Percentiles rank a stretch among this genome's conserved stretches.
Evolutionary conservation across 345 rosid genomes (phyloP).

Genomic region (Eucalyptus polybractea): DNA sequence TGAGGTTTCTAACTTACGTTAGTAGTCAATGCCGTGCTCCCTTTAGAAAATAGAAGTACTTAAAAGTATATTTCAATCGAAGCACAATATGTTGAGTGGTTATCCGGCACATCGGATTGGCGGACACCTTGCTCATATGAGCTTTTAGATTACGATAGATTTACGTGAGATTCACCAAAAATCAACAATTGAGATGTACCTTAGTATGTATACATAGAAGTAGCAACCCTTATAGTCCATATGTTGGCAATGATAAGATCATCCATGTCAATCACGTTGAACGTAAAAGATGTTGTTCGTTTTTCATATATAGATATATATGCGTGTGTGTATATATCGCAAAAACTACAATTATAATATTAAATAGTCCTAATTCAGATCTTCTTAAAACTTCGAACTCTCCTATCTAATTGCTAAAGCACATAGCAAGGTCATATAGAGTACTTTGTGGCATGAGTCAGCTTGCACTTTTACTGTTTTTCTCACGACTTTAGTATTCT

Average conservation of each 20-base stretch:
- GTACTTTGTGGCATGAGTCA: neutral
- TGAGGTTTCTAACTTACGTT: neutral
- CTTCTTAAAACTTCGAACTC: neutral
- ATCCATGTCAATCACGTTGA: neutral
- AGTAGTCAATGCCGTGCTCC: neutral
- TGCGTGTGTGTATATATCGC: fast-evolving
- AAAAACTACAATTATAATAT: neutral
- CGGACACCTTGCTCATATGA: neutral
- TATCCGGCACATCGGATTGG: neutral
- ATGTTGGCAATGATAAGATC: neutral
- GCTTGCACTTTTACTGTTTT: neutral
- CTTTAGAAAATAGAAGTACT: neutral
- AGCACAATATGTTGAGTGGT: neutral
- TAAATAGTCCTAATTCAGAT: neutral
- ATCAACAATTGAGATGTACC: neutral
- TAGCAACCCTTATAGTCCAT: neutral
- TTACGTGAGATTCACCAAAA: neutral
- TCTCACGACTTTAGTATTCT: neutral
- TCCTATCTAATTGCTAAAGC: neutral
- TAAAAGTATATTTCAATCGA: neutral
- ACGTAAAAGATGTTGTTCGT: neutral
- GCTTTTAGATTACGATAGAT: neutral
- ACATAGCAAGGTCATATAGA: neutral
- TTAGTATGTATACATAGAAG: neutral
- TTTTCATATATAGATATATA: neutral